Evolutionary conservation across 2,329 filamentous ascomycete genomes (phyloP).

Genomic region (Aspergillus sp.): DNA sequence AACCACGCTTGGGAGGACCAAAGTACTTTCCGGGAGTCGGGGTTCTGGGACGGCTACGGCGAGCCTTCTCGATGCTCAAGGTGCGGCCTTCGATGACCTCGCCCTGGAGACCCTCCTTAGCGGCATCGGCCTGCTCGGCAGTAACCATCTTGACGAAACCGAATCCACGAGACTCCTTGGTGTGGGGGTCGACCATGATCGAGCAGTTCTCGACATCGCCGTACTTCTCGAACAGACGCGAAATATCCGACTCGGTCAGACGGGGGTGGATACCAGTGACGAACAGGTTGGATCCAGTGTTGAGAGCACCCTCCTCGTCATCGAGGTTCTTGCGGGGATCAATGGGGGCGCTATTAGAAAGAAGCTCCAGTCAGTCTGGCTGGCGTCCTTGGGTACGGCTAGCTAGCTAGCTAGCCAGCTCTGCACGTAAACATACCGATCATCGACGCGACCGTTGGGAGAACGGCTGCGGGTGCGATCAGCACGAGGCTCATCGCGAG

Average conservation of each 20-base stretch:
- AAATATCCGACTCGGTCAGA: conserved; percentile 84
- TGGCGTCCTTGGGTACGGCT: not conserved
- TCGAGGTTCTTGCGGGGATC: conserved; percentile 48
- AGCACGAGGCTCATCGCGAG: conserved; percentile 57
- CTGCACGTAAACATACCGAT: conserved; percentile 46
- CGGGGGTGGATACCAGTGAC: conserved; percentile 97
- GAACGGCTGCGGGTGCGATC: conserved; percentile 66
- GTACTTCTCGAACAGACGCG: conserved; percentile 96
- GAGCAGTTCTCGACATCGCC: conserved; percentile 98
- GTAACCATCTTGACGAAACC: conserved; percentile 99
- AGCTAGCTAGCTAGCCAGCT: not conserved
- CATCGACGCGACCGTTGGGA: conserved; percentile 58
- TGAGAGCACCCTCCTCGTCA: conserved; percentile 76
- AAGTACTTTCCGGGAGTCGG: conserved; percentile 99
- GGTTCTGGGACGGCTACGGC: conserved; percentile 88
- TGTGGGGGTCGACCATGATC: conserved; percentile 98
- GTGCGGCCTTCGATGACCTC: conserved; percentile 94
- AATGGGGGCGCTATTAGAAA: conserved; percentile 40
- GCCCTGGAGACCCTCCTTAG: conserved; percentile 92
- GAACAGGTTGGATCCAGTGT: conserved; percentile 97
- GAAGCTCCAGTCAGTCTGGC: not conserved
- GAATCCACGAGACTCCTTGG: conserved; percentile 96
- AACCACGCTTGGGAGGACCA: conserved; percentile 94
- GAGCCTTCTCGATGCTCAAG: conserved; percentile 97
- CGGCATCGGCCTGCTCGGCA: conserved; percentile 90